Evolutionary conservation across 352 stramenopile genomes (phyloP).

Genomic region (Saprolegnia diclina): DNA sequence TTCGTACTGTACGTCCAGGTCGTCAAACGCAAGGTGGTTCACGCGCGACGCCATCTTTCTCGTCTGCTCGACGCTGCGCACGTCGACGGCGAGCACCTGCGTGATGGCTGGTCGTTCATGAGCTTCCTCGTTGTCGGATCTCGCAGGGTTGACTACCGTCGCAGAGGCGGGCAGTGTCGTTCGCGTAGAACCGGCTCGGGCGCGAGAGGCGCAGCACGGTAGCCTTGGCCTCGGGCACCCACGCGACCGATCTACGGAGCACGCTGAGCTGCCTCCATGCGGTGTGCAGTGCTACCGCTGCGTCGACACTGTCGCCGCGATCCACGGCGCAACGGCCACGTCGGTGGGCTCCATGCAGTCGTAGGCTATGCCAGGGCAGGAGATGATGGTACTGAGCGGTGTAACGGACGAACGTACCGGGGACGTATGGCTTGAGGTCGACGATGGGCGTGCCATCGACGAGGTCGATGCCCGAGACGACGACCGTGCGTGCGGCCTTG

Average conservation of each 20-base stretch:
- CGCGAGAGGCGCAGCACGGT: neutral
- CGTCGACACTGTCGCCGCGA: neutral
- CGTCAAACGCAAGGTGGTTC: conserved; percentile 14
- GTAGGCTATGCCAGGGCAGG: conserved; percentile 1
- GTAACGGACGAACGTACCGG: conserved; percentile 10
- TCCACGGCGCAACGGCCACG: conserved; percentile 6
- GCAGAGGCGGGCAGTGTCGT: neutral
- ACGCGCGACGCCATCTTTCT: neutral
- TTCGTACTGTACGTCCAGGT: conserved; percentile 1
- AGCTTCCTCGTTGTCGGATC: no score
- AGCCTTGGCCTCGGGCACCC: neutral
- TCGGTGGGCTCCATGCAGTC: conserved; percentile 2
- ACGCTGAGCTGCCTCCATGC: neutral
- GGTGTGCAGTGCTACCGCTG: conserved; percentile 6
- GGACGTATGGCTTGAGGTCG: conserved; percentile 34
- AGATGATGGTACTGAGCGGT: neutral
- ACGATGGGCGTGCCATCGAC: conserved; percentile 30
- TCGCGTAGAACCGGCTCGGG: neutral
- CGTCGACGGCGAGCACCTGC: conserved; percentile 24
- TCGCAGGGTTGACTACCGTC: neutral
- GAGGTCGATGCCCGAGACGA: conserved; percentile 30
- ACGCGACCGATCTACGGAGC: neutral
- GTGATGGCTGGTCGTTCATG: conserved; percentile 1
- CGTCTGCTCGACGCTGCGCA: conserved; percentile 18
- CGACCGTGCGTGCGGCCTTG: neutral